Conservation (phyloP, 2,329 filamentous ascomycete species). For the Calonectria pseudoreteaudii region DNA sequence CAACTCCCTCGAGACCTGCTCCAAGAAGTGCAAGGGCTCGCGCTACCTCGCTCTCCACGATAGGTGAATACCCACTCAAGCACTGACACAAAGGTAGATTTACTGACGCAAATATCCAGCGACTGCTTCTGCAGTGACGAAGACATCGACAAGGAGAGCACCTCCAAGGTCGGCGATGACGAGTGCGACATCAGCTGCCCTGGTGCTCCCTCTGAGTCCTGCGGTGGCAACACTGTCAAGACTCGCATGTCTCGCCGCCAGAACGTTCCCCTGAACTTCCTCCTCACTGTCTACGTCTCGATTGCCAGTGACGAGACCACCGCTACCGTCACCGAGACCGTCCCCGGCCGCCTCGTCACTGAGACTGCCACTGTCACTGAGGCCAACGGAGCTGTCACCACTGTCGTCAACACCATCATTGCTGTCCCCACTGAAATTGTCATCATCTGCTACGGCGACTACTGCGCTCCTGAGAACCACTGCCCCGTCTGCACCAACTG, state of each 20-base stretch:
- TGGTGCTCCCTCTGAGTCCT: constrained; percentile 37
- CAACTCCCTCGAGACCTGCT: constrained; percentile 38
- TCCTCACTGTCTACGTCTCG: constrained; percentile 35
- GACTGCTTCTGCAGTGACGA: constrained; percentile 46
- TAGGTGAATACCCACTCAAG: constrained; percentile 30
- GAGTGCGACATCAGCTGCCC: constrained; percentile 46
- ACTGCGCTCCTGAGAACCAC: constrained; percentile 42
- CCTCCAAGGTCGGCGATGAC: constrained; percentile 21
- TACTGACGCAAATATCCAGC: constrained; percentile 27
- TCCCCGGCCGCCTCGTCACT: constrained; percentile 33
- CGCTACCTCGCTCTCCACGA: constrained; percentile 42
- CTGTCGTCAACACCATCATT: constrained; percentile 38
- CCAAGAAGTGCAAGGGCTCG: constrained; percentile 36
- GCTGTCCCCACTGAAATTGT: constrained; percentile 35
- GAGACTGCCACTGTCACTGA: constrained; percentile 41
- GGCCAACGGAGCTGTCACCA: constrained; percentile 28
- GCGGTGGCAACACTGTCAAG: constrained; percentile 38
- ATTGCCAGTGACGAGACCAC: constrained; percentile 18
- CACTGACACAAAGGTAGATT: background rate
- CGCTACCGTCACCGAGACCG: constrained; percentile 40
- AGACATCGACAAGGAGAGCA: constrained; percentile 20
- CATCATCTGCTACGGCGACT: constrained; percentile 47
- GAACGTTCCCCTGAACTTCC: constrained; percentile 33
- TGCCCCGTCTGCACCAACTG: constrained; percentile 43
- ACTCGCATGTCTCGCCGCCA: constrained; percentile 38